Evolutionary conservation across 2,329 filamentous ascomycete species (phyloP).

Genomic region (Neopestalotiopsis rosae): DNA sequence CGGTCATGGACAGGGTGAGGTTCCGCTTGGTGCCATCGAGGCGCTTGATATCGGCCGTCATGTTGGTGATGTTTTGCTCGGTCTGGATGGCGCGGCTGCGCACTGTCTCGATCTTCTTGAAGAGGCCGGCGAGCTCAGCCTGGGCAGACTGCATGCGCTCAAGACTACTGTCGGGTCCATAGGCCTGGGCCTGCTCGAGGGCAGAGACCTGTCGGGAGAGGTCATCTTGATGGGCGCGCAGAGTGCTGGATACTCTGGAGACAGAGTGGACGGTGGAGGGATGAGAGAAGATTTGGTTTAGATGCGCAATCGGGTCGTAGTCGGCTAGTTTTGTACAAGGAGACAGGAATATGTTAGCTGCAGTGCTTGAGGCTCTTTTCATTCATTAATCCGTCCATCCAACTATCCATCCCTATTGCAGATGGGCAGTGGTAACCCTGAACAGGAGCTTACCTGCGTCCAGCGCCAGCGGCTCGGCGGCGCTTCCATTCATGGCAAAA

Average conservation of each 20-base stretch:
- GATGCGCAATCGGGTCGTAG: conserved; percentile 90
- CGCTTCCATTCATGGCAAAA: conserved; percentile 44
- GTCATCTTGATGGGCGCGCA: conserved; percentile 79
- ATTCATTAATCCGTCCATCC: conserved; percentile 26
- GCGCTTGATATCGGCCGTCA: conserved; percentile 98
- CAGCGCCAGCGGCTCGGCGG: conserved; percentile 42
- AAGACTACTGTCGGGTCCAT: conserved; percentile 85
- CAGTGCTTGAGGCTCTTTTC: conserved; percentile 20
- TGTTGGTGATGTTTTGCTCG: conserved; percentile 94
- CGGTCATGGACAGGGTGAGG: conserved; percentile 96
- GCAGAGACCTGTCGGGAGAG: conserved; percentile 78
- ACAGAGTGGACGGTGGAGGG: conserved; percentile 84
- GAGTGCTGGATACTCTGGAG: conserved; percentile 72
- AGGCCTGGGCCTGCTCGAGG: conserved; percentile 79
- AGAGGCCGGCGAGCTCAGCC: conserved; percentile 85
- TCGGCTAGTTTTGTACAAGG: conserved; percentile 53
- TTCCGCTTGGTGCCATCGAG: conserved; percentile 97
- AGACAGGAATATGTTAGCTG: background rate
- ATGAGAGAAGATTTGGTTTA: conserved; percentile 93
- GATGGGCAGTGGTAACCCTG: conserved; percentile 11
- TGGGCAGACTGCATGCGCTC: conserved; percentile 91
- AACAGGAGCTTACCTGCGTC: conserved; percentile 46
- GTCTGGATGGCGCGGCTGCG: conserved; percentile 88
- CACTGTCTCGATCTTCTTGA: conserved; percentile 93
- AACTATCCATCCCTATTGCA: conserved; percentile 27